phyloP scores from a whole-genome alignment of 495 filamentous ascomycete genomes.

The Neurospora sp. region DNA sequence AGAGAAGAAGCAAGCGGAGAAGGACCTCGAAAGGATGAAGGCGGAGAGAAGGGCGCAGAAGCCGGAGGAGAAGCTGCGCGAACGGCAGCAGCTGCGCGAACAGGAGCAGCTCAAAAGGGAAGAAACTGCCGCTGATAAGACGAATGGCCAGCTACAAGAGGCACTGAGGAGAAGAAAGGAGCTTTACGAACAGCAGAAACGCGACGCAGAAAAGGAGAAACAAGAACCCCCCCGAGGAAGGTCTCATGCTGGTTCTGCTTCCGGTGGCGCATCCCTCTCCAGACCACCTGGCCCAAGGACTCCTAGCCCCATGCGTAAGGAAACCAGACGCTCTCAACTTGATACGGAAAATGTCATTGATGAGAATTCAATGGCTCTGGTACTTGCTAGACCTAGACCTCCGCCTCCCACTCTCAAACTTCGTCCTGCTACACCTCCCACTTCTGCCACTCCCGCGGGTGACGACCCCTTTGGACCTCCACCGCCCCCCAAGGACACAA shows the following conservation, averaged over 20 bases:
- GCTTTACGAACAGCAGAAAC: not conserved
- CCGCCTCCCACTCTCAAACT: not conserved
- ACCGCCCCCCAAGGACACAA: not conserved
- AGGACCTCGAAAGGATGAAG: not conserved
- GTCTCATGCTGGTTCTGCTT: not conserved
- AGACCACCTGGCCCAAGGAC: not conserved
- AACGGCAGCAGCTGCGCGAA: not conserved
- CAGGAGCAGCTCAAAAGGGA: not conserved
- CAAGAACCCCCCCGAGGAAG: not conserved
- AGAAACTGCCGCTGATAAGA: not conserved
- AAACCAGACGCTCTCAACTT: not conserved
- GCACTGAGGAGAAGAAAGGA: not conserved
- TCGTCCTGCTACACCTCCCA: not conserved
- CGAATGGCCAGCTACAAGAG: not conserved
- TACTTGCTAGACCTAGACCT: not conserved
- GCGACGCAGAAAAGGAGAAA: not conserved
- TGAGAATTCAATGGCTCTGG: not conserved
- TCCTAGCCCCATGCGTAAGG: not conserved
- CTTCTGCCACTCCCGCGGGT: not conserved
- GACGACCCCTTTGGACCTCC: not conserved
- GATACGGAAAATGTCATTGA: not conserved
- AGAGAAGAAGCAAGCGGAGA: not conserved
- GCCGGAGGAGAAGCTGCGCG: not conserved
- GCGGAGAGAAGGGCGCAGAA: not conserved
- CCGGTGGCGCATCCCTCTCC: not conserved